Evolutionary conservation across 306 rosid species (phyloP).

Genomic region (Medicago truncatula): DNA sequence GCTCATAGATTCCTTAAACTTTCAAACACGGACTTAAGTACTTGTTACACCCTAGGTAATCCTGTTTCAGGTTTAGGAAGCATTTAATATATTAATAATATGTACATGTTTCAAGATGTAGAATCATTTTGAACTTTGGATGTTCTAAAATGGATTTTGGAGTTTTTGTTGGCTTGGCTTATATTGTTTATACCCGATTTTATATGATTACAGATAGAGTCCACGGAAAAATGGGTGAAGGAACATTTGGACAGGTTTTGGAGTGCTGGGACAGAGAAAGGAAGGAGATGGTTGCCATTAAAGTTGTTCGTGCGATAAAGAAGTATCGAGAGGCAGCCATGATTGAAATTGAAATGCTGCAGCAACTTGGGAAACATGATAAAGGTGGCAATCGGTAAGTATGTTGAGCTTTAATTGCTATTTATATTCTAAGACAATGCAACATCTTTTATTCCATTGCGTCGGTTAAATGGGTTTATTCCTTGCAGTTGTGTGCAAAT

Average conservation of each 20-base stretch:
- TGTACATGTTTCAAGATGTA: neutral
- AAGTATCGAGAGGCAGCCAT: slow-evolving; percentile 96
- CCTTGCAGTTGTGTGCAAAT: slow-evolving; percentile 99
- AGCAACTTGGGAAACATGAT: slow-evolving; percentile 89
- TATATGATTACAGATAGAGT: slow-evolving; percentile 69
- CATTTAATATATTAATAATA: neutral
- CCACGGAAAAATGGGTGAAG: slow-evolving; percentile 95
- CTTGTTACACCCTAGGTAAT: neutral
- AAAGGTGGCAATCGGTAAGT: slow-evolving; percentile 93
- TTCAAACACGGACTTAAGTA: neutral
- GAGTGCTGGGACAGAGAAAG: slow-evolving; percentile 97
- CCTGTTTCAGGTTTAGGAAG: slow-evolving; percentile 6
- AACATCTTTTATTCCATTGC: slow-evolving; percentile 45
- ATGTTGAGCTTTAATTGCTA: neutral
- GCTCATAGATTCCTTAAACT: neutral
- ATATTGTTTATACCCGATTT: slow-evolving; percentile 2
- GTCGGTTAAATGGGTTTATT: slow-evolving; percentile 84
- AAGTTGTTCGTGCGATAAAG: slow-evolving; percentile 89
- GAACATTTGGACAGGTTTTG: slow-evolving; percentile 96
- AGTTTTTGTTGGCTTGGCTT: neutral
- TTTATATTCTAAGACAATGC: slow-evolving; percentile 4
- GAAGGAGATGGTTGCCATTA: slow-evolving; percentile 92
- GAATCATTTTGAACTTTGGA: neutral
- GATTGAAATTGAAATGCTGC: slow-evolving; percentile 94
- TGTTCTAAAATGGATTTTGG: slow-evolving; percentile 6